phyloP scores from a whole-genome alignment of 257 asterid genomes.

The Nicotiana tomentosiformis region DNA sequence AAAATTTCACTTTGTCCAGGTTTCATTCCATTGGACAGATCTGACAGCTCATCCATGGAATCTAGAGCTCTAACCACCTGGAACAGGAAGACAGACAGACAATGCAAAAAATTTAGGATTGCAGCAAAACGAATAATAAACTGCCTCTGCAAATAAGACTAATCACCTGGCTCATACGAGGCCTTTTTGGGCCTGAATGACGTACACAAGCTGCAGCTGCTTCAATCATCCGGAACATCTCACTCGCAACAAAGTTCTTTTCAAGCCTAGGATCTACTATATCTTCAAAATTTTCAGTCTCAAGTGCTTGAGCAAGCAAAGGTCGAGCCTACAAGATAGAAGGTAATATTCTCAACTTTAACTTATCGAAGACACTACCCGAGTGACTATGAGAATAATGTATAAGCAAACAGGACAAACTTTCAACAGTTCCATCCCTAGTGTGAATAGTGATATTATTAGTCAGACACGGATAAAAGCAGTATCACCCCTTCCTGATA shows the following conservation, averaged over 20 bases:
- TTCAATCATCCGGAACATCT: conserved; percentile 83
- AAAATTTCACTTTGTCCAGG: conserved; percentile 82
- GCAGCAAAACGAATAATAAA: not conserved
- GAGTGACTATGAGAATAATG: not conserved
- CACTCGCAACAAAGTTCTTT: conserved; percentile 43
- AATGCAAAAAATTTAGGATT: not conserved
- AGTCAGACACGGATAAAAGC: not conserved
- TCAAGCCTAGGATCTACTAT: conserved; percentile 54
- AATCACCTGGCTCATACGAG: conserved; percentile 70
- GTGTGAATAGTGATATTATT: not conserved
- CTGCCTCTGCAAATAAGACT: not conserved
- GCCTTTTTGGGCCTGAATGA: conserved; percentile 73
- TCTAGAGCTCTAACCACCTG: conserved; percentile 83
- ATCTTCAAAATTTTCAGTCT: conserved; percentile 49
- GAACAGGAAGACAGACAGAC: not conserved
- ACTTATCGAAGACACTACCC: not conserved
- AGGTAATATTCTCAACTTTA: not conserved
- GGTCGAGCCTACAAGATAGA: conserved; percentile 64
- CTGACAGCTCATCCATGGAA: conserved; percentile 63
- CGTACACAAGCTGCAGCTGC: conserved; percentile 93
- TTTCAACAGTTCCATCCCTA: not conserved
- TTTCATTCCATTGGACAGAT: conserved; percentile 73
- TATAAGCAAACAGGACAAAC: not conserved
- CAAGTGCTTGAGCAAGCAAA: conserved; percentile 60
- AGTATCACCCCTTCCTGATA: not conserved